A percentile compares a stretch with the other conserved stretches of the same genome.
phyloP scores from a whole-genome alignment of 2,329 filamentous ascomycete genomes.

The Beauveria rudraprayagi region DNA sequence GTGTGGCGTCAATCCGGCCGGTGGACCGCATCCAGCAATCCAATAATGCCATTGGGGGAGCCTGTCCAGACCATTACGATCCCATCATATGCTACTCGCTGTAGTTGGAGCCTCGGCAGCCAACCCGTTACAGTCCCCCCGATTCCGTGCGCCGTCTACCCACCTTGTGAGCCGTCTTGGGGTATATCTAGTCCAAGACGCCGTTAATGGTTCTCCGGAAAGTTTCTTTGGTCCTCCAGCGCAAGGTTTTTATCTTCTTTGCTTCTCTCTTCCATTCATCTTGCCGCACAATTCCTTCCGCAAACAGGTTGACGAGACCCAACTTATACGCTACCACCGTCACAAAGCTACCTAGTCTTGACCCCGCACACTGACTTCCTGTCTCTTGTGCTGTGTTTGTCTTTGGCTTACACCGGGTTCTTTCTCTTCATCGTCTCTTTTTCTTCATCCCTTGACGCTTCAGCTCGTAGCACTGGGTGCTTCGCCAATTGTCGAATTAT shows the following conservation, averaged over 20 bases:
- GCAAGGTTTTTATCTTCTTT: not conserved
- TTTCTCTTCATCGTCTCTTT: not conserved
- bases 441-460: not conserved
- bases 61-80: slow-evolving; percentile 3
- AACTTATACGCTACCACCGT: not conserved
- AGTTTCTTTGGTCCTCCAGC: not conserved
- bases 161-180: not conserved
- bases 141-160: slow-evolving; percentile 3
- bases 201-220: not conserved
- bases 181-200: slow-evolving; percentile 4
- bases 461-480: not conserved
- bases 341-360: not conserved
- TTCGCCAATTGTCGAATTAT: not conserved
- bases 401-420: not conserved
- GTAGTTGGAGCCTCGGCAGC: slow-evolving; percentile 7
- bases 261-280: not conserved
- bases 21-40: slow-evolving; percentile 1
- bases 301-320: not conserved
- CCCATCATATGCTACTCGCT: slow-evolving; percentile 11
- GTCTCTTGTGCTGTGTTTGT: not conserved
- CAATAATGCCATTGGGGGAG: not conserved
- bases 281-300: not conserved
- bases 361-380: not conserved
- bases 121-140: slow-evolving; percentile 9
- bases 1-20: slow-evolving; percentile 4